Conservation (phyloP, 2,329 filamentous ascomycete genomes). For the Apiospora kogelbergensis region DNA sequence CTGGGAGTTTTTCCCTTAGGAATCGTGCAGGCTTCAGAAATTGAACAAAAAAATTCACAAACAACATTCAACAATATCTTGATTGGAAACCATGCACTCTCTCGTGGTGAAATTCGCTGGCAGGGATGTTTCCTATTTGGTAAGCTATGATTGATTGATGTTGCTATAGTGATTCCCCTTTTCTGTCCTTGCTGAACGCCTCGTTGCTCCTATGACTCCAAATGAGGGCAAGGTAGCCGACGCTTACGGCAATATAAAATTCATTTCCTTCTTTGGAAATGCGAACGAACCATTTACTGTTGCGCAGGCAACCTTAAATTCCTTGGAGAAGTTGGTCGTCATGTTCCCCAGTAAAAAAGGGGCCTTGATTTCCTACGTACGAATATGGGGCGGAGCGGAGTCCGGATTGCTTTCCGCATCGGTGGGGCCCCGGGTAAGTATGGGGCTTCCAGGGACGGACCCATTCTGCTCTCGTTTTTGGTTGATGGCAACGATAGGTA, state of each 20-base stretch:
- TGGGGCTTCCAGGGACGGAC: neutral
- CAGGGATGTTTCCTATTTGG: neutral
- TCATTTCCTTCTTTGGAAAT: neutral
- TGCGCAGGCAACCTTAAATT: neutral
- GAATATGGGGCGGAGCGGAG: neutral
- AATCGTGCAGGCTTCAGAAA: neutral
- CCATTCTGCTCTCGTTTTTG: neutral
- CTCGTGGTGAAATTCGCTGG: neutral
- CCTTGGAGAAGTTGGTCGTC: neutral
- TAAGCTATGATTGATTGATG: neutral
- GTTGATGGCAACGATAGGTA: neutral
- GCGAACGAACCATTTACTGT: neutral
- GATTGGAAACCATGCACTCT: neutral
- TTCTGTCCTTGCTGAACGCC: too few relatives aligned
- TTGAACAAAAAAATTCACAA: slow-evolving; percentile 3
- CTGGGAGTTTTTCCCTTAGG: neutral
- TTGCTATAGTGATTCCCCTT: neutral
- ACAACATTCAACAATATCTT: neutral
- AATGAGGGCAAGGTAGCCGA: too few relatives aligned
- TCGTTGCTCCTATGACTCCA: too few relatives aligned
- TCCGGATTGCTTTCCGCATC: neutral
- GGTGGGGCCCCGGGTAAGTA: neutral
- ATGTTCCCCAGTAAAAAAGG: neutral
- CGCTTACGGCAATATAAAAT: neutral
- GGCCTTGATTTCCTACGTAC: neutral